phyloP scores from a whole-genome alignment of 2,329 filamentous ascomycete genomes.

The Bisporella sp. region DNA sequence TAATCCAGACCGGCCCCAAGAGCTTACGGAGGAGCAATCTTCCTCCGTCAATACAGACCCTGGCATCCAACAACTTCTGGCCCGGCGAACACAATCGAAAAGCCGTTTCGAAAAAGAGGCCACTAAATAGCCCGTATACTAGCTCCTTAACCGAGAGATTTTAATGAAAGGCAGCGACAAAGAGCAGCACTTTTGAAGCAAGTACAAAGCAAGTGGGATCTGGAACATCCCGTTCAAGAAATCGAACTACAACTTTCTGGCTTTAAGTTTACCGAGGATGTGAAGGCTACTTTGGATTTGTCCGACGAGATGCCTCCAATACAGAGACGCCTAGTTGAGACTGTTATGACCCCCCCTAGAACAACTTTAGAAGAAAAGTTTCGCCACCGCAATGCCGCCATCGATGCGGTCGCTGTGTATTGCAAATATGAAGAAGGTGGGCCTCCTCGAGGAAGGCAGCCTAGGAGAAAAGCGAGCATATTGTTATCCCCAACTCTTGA shows the following conservation, averaged over 20 bases:
- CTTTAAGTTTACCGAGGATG: slow-evolving; percentile 4
- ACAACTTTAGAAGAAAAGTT: too few species aligned
- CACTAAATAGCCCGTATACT: too few species aligned
- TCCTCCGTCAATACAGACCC: too few species aligned
- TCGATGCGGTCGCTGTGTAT: slow-evolving; percentile 18
- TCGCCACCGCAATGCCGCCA: slow-evolving; percentile 15
- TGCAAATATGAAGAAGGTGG: slow-evolving; percentile 7
- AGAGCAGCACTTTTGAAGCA: neutral
- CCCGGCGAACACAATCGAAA: too few species aligned
- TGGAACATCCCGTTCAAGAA: neutral
- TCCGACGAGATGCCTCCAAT: slow-evolving; percentile 14
- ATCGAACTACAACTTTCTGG: slow-evolving; percentile 1
- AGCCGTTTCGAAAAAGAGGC: too few species aligned
- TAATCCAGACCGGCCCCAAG: too few species aligned
- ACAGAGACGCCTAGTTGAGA: too few species aligned
- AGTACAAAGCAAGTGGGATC: slow-evolving; percentile 1
- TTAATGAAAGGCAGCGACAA: neutral
- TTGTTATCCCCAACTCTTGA: too few species aligned
- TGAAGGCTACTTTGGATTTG: slow-evolving; percentile 10
- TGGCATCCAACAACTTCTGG: too few species aligned
- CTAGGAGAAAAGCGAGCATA: slow-evolving; percentile 6
- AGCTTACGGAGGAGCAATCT: too few species aligned
- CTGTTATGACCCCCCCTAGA: slow-evolving; percentile 14
- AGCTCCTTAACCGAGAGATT: too few species aligned
- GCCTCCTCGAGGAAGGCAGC: too few species aligned